A percentile compares a stretch with the other conserved stretches of the same genome.
Conservation (phyloP, 1,139 yeast species). For the Pichia sp. region DNA sequence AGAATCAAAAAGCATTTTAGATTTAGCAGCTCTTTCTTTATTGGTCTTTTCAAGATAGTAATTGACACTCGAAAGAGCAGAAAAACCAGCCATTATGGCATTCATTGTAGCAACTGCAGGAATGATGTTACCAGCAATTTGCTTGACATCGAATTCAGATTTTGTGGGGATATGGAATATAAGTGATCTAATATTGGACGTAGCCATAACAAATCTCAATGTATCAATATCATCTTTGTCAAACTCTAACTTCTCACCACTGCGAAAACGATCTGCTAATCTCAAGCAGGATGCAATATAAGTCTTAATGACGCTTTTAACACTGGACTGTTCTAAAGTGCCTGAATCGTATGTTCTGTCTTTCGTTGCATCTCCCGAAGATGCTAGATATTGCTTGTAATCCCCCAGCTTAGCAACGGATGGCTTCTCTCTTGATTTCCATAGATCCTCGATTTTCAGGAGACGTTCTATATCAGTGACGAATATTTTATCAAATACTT, state of each 20-base stretch:
- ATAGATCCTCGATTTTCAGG: slow-evolving; percentile 64
- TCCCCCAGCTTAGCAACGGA: slow-evolving; percentile 12
- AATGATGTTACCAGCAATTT: slow-evolving; percentile 95
- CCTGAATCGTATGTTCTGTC: neutral
- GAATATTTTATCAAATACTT: slow-evolving; percentile 55
- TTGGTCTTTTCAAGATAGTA: slow-evolving; percentile 34
- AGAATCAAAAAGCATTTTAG: slow-evolving; percentile 61
- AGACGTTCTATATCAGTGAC: slow-evolving; percentile 71
- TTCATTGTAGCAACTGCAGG: slow-evolving; percentile 99
- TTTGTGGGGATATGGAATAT: slow-evolving; percentile 70
- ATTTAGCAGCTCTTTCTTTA: slow-evolving; percentile 29
- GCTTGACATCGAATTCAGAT: slow-evolving; percentile 81
- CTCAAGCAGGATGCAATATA: slow-evolving; percentile 47
- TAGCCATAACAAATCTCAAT: slow-evolving; percentile 78
- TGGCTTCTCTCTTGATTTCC: slow-evolving; percentile 73
- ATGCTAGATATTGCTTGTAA: neutral
- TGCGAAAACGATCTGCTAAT: slow-evolving; percentile 47
- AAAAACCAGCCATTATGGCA: slow-evolving; percentile 89
- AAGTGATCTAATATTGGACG: slow-evolving; percentile 75
- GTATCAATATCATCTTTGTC: slow-evolving; percentile 96
- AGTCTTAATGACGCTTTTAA: slow-evolving; percentile 69
- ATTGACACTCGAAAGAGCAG: slow-evolving; percentile 66
- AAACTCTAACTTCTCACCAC: slow-evolving; percentile 52
- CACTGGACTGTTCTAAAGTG: slow-evolving; percentile 49
- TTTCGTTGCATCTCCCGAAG: neutral